Evolutionary conservation across 2,329 filamentous ascomycete genomes (phyloP).

Genomic region (Colletotrichum acutatum): DNA sequence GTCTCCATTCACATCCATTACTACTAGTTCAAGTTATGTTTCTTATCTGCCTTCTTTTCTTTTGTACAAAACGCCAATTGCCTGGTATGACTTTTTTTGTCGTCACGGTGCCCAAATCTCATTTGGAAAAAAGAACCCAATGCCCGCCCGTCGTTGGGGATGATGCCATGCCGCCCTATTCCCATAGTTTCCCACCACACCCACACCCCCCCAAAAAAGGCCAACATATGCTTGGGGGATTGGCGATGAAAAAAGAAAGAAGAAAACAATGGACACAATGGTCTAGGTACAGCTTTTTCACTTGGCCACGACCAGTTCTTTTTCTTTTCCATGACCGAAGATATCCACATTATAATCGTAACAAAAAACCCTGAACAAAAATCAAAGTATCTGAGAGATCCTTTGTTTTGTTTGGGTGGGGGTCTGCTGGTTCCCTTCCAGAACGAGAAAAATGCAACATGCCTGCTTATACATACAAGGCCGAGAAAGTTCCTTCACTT

Average conservation of each 20-base stretch:
- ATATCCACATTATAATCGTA: constrained; percentile 25
- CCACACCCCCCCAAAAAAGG: too few relatives aligned
- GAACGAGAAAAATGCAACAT: constrained; percentile 25
- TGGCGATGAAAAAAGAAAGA: not conserved
- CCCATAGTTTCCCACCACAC: not conserved
- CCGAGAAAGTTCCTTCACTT: not conserved
- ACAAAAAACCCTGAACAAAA: constrained; percentile 9
- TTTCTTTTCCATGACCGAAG: not conserved
- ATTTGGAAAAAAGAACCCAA: not conserved
- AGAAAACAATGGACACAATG: not conserved
- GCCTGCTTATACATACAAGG: constrained; percentile 34
- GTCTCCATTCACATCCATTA: not conserved
- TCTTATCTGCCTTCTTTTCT: not conserved
- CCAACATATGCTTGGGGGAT: too few relatives aligned
- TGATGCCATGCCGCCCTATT: not conserved
- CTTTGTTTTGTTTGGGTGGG: not conserved
- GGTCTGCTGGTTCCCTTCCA: constrained; percentile 30
- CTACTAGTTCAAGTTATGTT: not conserved
- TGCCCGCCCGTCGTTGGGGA: not conserved
- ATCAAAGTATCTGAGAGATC: not conserved
- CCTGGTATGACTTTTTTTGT: not conserved
- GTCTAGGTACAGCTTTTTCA: constrained; percentile 1
- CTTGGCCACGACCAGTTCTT: not conserved
- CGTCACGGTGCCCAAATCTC: not conserved
- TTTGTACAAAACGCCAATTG: not conserved